phyloP scores from a whole-genome alignment of 1,284 basidiomycete species.

The Porphyrellus sp. region DNA sequence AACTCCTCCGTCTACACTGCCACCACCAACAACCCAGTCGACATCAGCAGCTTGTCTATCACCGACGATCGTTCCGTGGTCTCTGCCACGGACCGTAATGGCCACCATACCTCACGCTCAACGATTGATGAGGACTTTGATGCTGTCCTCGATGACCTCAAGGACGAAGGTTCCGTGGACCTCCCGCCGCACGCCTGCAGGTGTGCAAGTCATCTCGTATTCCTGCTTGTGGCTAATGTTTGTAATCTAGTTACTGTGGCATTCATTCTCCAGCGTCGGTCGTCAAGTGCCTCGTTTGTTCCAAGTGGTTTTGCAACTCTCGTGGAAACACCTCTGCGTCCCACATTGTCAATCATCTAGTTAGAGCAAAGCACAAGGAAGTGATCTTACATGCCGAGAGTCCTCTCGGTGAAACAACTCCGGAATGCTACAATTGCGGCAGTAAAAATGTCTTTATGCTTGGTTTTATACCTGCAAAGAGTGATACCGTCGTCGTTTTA shows the following conservation, averaged over 20 bases:
- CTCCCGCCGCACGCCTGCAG: slow-evolving; percentile 91
- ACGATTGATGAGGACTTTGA: slow-evolving; percentile 82
- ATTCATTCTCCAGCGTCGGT: slow-evolving; percentile 97
- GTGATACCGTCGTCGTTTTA: slow-evolving; percentile 98
- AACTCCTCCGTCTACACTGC: slow-evolving; percentile 82
- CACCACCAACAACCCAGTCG: slow-evolving; percentile 60
- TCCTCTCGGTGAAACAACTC: slow-evolving; percentile 94
- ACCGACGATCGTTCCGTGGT: slow-evolving; percentile 48
- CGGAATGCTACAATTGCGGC: slow-evolving; percentile 99
- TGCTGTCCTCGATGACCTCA: slow-evolving; percentile 81
- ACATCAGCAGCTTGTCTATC: slow-evolving; percentile 66
- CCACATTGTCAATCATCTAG: slow-evolving; percentile 98
- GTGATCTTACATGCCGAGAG: slow-evolving; percentile 95
- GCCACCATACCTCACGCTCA: slow-evolving; percentile 35
- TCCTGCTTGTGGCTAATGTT: slow-evolving; percentile 3
- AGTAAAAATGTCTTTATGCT: slow-evolving; percentile 99
- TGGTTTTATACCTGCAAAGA: slow-evolving; percentile 98
- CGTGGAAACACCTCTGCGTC: slow-evolving; percentile 96
- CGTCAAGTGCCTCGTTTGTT: slow-evolving; percentile 93
- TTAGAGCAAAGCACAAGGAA: slow-evolving; percentile 98
- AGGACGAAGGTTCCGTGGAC: slow-evolving; percentile 82
- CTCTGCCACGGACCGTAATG: slow-evolving; percentile 41
- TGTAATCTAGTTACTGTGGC: slow-evolving; percentile 83
- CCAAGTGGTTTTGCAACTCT: slow-evolving; percentile 99
- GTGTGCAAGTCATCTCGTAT: slow-evolving; percentile 44